A percentile compares a stretch with the other conserved stretches of the same genome.
Conservation (phyloP, 805 yeast genomes). For the Candida saitoana region DNA sequence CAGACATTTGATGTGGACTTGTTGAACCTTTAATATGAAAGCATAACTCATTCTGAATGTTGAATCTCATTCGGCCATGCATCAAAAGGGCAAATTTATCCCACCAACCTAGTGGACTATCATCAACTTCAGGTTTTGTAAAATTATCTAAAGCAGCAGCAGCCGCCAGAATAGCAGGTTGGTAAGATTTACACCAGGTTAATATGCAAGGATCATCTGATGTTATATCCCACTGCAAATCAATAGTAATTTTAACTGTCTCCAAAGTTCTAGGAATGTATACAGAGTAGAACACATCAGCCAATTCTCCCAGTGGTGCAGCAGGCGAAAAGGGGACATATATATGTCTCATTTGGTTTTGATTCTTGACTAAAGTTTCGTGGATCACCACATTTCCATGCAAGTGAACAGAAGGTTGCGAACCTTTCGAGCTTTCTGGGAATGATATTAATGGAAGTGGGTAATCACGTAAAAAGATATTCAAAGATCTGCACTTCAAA, state of each 20-base stretch:
- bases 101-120: conserved; percentile 47
- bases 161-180: conserved; percentile 55
- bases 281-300: conserved; percentile 53
- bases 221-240: conserved; percentile 42
- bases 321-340: conserved; percentile 60
- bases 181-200: conserved; percentile 63
- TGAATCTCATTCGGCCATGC: conserved; percentile 51
- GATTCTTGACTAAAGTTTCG: conserved; percentile 46
- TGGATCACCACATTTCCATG: conserved; percentile 51
- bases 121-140: conserved; percentile 43
- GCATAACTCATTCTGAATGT: conserved; percentile 50
- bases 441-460: conserved; percentile 56
- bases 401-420: conserved; percentile 25
- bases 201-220: conserved; percentile 48
- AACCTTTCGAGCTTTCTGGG: conserved; percentile 26
- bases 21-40: conserved; percentile 59
- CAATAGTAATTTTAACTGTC: conserved; percentile 53
- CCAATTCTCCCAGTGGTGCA: conserved; percentile 28
- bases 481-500: conserved; percentile 41
- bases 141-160: conserved; percentile 38
- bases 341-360: conserved; percentile 43
- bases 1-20: conserved; percentile 56
- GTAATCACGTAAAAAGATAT: conserved; percentile 49
- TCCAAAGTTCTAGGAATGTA: conserved; percentile 60
- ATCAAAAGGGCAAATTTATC: conserved; percentile 50